A percentile compares a stretch with the other conserved stretches of the same genome.
Evolutionary conservation across 257 asterid species (phyloP).

Genomic region (Coffea eugenioides): DNA sequence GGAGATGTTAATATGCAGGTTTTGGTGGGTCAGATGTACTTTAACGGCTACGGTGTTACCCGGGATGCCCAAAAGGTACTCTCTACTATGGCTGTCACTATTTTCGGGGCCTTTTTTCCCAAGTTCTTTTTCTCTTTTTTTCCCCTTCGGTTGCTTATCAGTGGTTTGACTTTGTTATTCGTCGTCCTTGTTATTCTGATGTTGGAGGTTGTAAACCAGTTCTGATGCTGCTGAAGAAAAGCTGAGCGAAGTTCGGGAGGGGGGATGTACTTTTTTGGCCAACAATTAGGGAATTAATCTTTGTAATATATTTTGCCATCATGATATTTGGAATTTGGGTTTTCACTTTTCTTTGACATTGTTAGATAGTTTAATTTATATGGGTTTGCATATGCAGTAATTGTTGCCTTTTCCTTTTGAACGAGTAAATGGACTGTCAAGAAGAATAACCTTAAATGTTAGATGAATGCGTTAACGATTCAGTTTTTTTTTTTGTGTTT

Average conservation of each 20-base stretch:
- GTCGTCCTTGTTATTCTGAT: background rate
- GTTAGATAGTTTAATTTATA: background rate
- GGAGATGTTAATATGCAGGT: conserved; percentile 85
- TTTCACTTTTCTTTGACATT: background rate
- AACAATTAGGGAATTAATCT: background rate
- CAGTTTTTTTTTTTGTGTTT: background rate
- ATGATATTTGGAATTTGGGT: background rate
- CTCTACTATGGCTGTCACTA: background rate
- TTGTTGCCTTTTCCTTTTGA: background rate
- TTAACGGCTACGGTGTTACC: conserved; percentile 59
- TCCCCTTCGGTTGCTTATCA: background rate
- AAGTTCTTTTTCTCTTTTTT: background rate
- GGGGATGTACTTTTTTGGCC: background rate
- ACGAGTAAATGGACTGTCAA: background rate
- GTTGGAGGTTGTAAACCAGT: background rate
- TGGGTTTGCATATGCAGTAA: background rate
- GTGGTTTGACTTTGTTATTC: background rate
- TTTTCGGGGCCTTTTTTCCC: background rate
- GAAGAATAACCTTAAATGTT: background rate
- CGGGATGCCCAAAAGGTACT: conserved; percentile 57
- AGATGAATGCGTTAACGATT: background rate
- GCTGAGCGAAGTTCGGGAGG: no score
- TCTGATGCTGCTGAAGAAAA: background rate
- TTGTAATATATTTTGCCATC: background rate
- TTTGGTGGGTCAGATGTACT: conserved; percentile 71